Evolutionary conservation across 768 basidiomycete genomes (phyloP), one percentile per base, ranked within the genome.

Genomic region (Dioszegia crocea): DNA sequence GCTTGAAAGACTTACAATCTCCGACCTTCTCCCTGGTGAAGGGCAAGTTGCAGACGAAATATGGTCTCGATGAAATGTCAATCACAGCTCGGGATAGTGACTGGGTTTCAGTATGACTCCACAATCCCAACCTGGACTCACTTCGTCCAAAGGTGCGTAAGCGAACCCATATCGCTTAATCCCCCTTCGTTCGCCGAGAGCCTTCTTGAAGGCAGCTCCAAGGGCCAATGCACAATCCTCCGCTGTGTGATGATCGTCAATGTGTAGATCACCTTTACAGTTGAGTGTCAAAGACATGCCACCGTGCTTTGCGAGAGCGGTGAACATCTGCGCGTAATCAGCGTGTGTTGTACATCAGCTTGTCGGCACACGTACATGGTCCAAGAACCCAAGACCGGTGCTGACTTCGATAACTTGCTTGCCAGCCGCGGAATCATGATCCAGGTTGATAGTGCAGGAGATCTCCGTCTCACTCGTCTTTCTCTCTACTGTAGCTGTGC

Each of bases 191-290:
- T 97, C 92, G 31, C 96, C 96, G 33, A 99, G 79, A 17, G 96
- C 96, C 73, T 89, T 80, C 77, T 94, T 98, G 81, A 98, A 98
- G 19, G 91, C 93, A 3, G 77, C 80, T 1, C 80, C 80, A 3
- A 81, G 60, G 10, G 79, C 79, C 31, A 79, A 61, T 14, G 78
- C 76, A 41, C 73, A 85, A 87, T 86, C 84, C 88, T 99, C 96
- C 83, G 94, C 91, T 46, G 93, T 91, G 79, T 99, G 96, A 71
- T 98, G 96, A 79, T 99, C 96, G 78, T 99, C 96, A 60, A 98
- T 96, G 84, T 87, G 89, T 8, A 98, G 82, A 76, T 99, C 96
- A 39, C 96, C 96, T 73, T 88, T 85, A 78, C 92, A 97, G 67
- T 88, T 87, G 80, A 99, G 83, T 19, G 83, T 84, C 62, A 99